Evolutionary conservation across 768 basidiomycete genomes (phyloP).

Genomic region (Serendipita sp.): DNA sequence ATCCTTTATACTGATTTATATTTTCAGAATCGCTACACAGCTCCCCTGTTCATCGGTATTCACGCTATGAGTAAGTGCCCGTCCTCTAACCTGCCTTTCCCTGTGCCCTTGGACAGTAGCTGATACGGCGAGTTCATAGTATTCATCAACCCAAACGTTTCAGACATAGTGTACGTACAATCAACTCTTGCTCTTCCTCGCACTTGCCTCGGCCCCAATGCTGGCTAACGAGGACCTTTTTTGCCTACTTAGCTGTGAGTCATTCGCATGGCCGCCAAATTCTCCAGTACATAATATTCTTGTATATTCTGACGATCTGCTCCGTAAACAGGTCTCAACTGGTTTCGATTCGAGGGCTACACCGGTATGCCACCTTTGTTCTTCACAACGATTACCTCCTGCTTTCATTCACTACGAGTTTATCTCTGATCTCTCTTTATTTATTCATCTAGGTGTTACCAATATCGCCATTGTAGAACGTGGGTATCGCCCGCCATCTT

Average conservation of each 20-base stretch:
- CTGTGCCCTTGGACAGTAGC: no score
- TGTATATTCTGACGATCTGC: neutral
- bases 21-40: neutral
- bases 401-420: no score
- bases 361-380: neutral
- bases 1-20: neutral
- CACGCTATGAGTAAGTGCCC: neutral
- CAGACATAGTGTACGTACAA: neutral
- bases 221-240: neutral
- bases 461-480: neutral
- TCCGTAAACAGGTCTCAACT: neutral
- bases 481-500: neutral
- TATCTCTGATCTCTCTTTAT: neutral
- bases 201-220: neutral
- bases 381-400: no score
- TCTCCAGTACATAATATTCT: no score
- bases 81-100: neutral
- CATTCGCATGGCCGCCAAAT: neutral
- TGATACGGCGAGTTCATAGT: neutral
- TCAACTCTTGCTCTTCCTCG: neutral
- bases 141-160: neutral
- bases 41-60: neutral
- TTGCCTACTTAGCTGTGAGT: neutral
- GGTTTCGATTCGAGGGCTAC: constrained; percentile 3
- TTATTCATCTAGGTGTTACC: neutral